Conservation (phyloP, 2,329 filamentous ascomycete species). For the Monosporascus ibericus region DNA sequence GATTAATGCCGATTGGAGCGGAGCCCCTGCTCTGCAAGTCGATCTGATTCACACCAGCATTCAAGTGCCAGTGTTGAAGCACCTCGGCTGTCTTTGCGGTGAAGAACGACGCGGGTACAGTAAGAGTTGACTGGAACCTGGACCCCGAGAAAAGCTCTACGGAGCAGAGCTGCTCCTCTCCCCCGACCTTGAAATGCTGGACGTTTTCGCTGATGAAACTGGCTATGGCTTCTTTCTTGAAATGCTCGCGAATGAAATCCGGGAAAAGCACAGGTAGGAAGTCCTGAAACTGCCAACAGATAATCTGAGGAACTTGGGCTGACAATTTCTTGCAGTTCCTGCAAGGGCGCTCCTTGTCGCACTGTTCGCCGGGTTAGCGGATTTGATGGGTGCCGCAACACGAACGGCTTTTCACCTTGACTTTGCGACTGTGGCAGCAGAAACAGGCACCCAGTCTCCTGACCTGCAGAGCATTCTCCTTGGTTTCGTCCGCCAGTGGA, state of each 20-base stretch:
- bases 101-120: constrained; percentile 47
- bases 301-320: constrained; percentile 42
- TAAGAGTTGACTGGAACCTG: constrained; percentile 37
- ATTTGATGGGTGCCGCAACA: neutral
- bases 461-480: constrained; percentile 48
- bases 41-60: constrained; percentile 29
- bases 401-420: constrained; percentile 31
- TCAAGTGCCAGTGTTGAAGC: constrained; percentile 45
- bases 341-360: constrained; percentile 49
- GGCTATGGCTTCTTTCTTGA: constrained; percentile 43
- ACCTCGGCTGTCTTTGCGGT: constrained; percentile 41
- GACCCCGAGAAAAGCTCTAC: constrained; percentile 45
- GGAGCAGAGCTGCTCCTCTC: constrained; percentile 33
- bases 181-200: constrained; percentile 34
- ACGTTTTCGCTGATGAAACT: constrained; percentile 45
- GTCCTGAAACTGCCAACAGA: constrained; percentile 55
- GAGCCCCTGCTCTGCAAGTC: constrained; percentile 36
- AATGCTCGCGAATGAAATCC: constrained; percentile 43
- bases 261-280: constrained; percentile 49
- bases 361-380: constrained; percentile 18
- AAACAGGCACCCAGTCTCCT: constrained; percentile 51
- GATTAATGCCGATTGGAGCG: constrained; percentile 46
- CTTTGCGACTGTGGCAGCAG: constrained; percentile 54
- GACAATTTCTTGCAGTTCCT: constrained; percentile 50
- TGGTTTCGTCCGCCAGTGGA: constrained; percentile 46